These are phyloP conservation scores for Neltuma alba DNA, from an alignment of 306 rosid genomes.

Conservation along the genomic window DNA sequence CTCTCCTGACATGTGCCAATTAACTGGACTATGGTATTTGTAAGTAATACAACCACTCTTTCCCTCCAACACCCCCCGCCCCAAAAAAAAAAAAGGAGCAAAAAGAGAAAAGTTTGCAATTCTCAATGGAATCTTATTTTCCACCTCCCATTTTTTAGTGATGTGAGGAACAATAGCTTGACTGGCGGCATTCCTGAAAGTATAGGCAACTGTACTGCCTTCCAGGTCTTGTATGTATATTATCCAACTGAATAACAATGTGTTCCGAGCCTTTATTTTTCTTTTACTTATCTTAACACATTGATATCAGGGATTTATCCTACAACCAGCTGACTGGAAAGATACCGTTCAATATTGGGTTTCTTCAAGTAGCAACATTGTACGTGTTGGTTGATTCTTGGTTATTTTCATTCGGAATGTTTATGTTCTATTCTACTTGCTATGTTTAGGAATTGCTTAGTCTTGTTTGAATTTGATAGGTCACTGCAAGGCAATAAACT, in stretches of 20 bases:
- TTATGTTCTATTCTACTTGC: background rate
- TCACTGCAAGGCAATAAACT: conserved; percentile 92
- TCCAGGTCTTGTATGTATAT: conserved; percentile 95
- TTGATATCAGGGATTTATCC: conserved; percentile 71
- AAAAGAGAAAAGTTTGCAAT: background rate
- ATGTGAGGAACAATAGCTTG: conserved; percentile 92
- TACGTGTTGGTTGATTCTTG: conserved; percentile 38
- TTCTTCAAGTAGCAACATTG: conserved; percentile 86
- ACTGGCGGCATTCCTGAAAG: conserved; percentile 85
- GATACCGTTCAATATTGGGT: conserved; percentile 86
- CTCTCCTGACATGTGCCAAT: conserved; percentile 95
- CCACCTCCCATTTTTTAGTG: conserved; percentile 55
- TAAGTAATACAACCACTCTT: conserved; percentile 52
- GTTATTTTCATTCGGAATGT: background rate
- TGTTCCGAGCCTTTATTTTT: background rate
- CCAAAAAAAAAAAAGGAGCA: background rate
- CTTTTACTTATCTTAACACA: background rate
- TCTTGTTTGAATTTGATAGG: conserved; percentile 47
- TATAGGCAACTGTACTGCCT: conserved; percentile 91
- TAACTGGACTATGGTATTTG: conserved; percentile 98
- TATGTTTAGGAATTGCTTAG: conserved; percentile 20
- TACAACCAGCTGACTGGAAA: conserved; percentile 74
- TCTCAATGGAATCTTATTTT: background rate
- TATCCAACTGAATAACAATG: conserved; percentile 29
- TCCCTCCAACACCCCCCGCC: background rate